Percentiles rank a stretch among this genome's conserved stretches.
Conservation (phyloP, 192 early-diverging fungal genomes). For the Chytriomyces sp. region DNA sequence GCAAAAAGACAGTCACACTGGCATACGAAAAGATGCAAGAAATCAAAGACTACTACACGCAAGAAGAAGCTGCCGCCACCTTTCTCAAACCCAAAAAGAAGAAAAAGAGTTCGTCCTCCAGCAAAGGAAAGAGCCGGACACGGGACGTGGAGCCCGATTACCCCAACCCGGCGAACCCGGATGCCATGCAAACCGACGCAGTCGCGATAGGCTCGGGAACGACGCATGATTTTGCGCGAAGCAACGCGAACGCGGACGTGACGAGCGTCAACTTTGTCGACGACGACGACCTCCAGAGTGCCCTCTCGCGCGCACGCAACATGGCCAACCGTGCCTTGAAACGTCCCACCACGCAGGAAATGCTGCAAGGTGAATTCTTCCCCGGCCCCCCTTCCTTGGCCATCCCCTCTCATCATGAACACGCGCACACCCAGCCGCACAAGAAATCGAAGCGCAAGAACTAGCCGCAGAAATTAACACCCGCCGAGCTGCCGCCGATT, state of each 20-base stretch:
- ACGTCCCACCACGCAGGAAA: slow-evolving; percentile 54
- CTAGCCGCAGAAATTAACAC: slow-evolving; percentile 13
- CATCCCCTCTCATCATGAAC: not conserved
- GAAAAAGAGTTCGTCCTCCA: slow-evolving; percentile 36
- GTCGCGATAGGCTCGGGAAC: slow-evolving; percentile 22
- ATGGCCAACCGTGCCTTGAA: slow-evolving; percentile 58
- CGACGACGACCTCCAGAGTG: slow-evolving; percentile 90
- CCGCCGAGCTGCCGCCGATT: not conserved
- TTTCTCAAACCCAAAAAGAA: slow-evolving; percentile 85
- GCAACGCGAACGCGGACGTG: slow-evolving; percentile 37
- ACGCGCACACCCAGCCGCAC: slow-evolving; percentile 25
- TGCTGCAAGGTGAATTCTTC: slow-evolving; percentile 56
- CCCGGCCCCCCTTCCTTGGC: slow-evolving; percentile 22
- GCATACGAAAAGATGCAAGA: slow-evolving; percentile 52
- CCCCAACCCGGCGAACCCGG: slow-evolving; percentile 7
- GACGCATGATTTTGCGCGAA: slow-evolving; percentile 37
- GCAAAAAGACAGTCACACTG: slow-evolving; percentile 46
- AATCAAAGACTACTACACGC: slow-evolving; percentile 88
- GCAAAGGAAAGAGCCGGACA: slow-evolving; percentile 1
- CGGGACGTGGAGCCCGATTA: slow-evolving; percentile 23
- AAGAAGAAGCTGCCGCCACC: slow-evolving; percentile 70
- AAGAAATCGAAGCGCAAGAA: slow-evolving; percentile 25
- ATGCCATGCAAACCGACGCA: slow-evolving; percentile 6
- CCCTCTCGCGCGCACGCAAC: slow-evolving; percentile 75
- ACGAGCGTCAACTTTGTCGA: slow-evolving; percentile 83